A percentile compares a stretch with the other conserved stretches of the same genome.
These are phyloP conservation scores for Oryza rufipogon DNA, from an alignment of 176 grass and related monocot genomes.

Conservation along the genomic window DNA sequence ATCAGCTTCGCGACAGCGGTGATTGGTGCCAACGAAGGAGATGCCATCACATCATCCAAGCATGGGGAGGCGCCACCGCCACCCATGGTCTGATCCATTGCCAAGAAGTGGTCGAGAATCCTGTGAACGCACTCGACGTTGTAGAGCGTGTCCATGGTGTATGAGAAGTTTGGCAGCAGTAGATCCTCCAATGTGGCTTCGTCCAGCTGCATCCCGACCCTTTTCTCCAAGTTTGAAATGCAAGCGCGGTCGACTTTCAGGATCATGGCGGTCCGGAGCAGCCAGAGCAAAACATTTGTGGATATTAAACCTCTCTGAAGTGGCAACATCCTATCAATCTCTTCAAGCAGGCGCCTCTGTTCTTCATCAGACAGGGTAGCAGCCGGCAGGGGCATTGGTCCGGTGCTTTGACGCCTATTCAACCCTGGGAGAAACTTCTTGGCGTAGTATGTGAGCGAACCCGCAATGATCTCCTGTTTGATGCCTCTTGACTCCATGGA, in stretches of 20 bases:
- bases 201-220: constrained; percentile 52
- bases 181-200: constrained; percentile 52
- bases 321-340: constrained; percentile 49
- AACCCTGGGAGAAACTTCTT: constrained; percentile 40
- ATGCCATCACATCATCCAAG: constrained; percentile 38
- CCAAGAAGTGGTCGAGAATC: constrained; percentile 68
- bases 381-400: constrained; percentile 5
- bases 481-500: constrained; percentile 26
- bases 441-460: constrained; percentile 43
- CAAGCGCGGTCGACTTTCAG: constrained; percentile 41
- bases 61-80: background rate
- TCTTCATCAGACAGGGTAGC: constrained; percentile 37
- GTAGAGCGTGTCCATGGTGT: constrained; percentile 66
- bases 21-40: constrained; percentile 29
- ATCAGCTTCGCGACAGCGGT: constrained; percentile 50
- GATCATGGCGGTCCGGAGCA: constrained; percentile 48
- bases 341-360: constrained; percentile 46
- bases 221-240: constrained; percentile 57
- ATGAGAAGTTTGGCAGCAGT: constrained; percentile 42
- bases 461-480: constrained; percentile 14
- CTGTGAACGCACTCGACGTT: constrained; percentile 66
- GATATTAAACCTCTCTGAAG: constrained; percentile 28
- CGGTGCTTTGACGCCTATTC: constrained; percentile 38
- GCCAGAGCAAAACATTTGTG: constrained; percentile 46
- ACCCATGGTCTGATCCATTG: constrained; percentile 44